A percentile compares a stretch with the other conserved stretches of the same genome.
Evolutionary conservation across 352 stramenopile species (phyloP).

Genomic region (Chrysophaeum taylorii): DNA sequence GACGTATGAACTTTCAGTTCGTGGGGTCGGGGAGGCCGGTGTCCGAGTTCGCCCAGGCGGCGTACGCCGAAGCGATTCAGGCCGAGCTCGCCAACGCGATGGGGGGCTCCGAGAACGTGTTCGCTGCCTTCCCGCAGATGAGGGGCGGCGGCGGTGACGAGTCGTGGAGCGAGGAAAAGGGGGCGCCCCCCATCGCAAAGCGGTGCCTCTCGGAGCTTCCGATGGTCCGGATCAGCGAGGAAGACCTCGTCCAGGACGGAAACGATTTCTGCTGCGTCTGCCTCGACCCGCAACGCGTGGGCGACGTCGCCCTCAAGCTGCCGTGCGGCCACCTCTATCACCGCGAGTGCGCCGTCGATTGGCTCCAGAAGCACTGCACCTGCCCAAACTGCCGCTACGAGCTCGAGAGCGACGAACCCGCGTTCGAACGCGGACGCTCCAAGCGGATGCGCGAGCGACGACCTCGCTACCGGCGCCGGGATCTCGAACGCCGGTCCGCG

Average conservation of each 20-base stretch:
- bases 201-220: too few species aligned
- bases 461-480: constrained; percentile 38
- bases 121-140: too few species aligned
- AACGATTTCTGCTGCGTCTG: constrained; percentile 3
- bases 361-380: constrained; percentile 19
- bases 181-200: too few species aligned
- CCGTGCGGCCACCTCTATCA: constrained; percentile 48
- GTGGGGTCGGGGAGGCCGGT: too few species aligned
- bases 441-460: constrained; percentile 34
- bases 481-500: constrained; percentile 35
- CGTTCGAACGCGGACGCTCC: constrained; percentile 26
- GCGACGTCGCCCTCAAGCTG: constrained; percentile 29
- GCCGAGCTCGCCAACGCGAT: too few species aligned
- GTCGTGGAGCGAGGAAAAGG: too few species aligned
- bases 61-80: too few species aligned
- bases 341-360: constrained; percentile 19
- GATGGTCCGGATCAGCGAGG: neutral
- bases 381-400: constrained; percentile 39
- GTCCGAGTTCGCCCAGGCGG: too few species aligned
- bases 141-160: too few species aligned
- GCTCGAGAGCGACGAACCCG: constrained; percentile 36
- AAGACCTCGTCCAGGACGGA: constrained; percentile 5
- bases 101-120: too few species aligned
- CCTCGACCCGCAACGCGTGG: constrained; percentile 11
- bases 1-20: too few species aligned